Base-by-base conservation (phyloP, 805 yeast genomes). In the Babjeviella inositovora region DNA sequence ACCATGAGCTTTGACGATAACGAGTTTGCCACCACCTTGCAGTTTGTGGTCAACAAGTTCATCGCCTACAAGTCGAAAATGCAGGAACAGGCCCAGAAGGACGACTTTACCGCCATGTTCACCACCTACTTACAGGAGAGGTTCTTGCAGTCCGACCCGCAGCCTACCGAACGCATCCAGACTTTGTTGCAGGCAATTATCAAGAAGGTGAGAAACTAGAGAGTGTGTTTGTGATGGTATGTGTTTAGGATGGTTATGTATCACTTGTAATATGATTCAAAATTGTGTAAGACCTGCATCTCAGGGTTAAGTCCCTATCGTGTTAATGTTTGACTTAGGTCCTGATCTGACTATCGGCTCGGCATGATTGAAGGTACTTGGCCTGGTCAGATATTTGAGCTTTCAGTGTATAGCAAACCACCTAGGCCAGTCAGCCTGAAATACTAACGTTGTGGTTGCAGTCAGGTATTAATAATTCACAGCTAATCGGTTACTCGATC, bases 41-140 rank as follows among this genome's bases (percentile, higher is more conserved):
- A 79, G 47, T 56, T 61, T 12, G 58, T 84, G 11, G 76, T 82
- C 20, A 77, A 74, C 39, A 69, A 71, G 38, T 80, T 67, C 40
- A 52, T 66, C 31, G 74, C 81, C 6, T 70, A 68, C 39, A 57
- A 62, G 31, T 33, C 41, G 32, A 45, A 41, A 17, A 41, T 37
- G 10, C 32, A 45, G 24, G 46, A 47, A 22, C 42, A 38, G 9
- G 34, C 40, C 13, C 37, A 69, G 22, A 54, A 49, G 25, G 31
- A 32, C 3, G 29, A 36, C n/a, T 54, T 53, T 21, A 44, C 42
- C 21, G 40, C 32, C 4, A 33, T 32, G 19, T 56, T 43, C 28
- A 45, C 50, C 19, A 39, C 33, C 7, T 56, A 39, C 23, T 27
- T 62, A 10, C 21, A 8, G 19, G 40, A 41, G 6, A 28, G 26